These are phyloP conservation scores for Pulveroboletus frians DNA, from an alignment of 768 basidiomycete genomes.

Conservation along the genomic window DNA sequence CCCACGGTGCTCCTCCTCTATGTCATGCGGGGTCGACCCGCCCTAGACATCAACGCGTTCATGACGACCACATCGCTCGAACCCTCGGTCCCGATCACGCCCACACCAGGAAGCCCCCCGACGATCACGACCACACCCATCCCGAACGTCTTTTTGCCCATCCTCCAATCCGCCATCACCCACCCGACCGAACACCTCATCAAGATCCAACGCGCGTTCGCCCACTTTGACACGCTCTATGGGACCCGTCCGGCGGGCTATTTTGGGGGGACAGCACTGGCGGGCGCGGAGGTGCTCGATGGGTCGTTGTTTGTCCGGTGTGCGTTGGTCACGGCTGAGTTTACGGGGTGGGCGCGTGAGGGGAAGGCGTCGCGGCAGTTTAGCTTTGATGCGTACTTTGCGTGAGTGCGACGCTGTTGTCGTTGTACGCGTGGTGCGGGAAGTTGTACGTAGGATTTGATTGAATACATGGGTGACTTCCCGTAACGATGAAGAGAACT, in stretches of 20 bases:
- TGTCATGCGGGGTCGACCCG: slow-evolving; percentile 26
- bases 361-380: slow-evolving; percentile 26
- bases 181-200: slow-evolving; percentile 33
- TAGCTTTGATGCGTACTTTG: slow-evolving; percentile 26
- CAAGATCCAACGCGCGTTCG: slow-evolving; percentile 33
- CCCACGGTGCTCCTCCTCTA: slow-evolving; percentile 21
- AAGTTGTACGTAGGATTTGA: too few relatives aligned
- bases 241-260: slow-evolving; percentile 25
- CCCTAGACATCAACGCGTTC: slow-evolving; percentile 28
- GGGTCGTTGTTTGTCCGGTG: slow-evolving; percentile 34
- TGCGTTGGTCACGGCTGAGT: slow-evolving; percentile 28
- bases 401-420: neutral
- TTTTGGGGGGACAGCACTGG: slow-evolving; percentile 27
- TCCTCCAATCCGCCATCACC: slow-evolving; percentile 35
- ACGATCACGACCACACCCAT: slow-evolving; percentile 11
- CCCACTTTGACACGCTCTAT: slow-evolving; percentile 31
- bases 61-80: slow-evolving; percentile 23
- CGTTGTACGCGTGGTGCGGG: too few relatives aligned
- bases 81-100: slow-evolving; percentile 5
- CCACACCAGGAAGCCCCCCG: neutral
- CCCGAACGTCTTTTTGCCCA: slow-evolving; percentile 37
- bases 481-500: too few relatives aligned
- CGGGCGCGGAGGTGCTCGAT: slow-evolving; percentile 30
- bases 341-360: slow-evolving; percentile 38
- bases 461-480: too few relatives aligned